A percentile compares a stretch with the other conserved stretches of the same genome.
Conservation (phyloP, 1,139 yeast species). For the Diutina pseudorugosa region DNA sequence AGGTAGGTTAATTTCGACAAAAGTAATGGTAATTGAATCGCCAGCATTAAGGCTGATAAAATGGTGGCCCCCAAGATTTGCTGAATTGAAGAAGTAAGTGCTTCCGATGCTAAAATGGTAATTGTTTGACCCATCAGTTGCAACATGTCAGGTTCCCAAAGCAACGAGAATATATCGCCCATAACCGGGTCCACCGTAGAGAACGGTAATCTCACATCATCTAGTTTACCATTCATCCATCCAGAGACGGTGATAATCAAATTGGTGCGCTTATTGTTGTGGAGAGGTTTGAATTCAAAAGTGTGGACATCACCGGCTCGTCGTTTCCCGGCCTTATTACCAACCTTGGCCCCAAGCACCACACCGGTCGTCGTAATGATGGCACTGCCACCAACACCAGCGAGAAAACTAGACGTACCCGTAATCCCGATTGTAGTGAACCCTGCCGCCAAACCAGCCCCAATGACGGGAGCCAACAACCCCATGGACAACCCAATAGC, state of each 20-base stretch:
- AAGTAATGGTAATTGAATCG: constrained; percentile 87
- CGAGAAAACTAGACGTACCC: constrained; percentile 84
- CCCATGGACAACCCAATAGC: constrained; percentile 96
- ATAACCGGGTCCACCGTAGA: constrained; percentile 94
- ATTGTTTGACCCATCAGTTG: constrained; percentile 95
- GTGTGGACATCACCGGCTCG: constrained; percentile 90
- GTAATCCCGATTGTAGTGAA: constrained; percentile 86
- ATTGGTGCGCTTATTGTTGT: constrained; percentile 81
- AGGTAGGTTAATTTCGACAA: constrained; percentile 80
- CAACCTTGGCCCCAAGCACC: constrained; percentile 82
- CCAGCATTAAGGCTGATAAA: constrained; percentile 89
- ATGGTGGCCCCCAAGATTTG: constrained; percentile 91
- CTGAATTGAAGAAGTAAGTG: constrained; percentile 84
- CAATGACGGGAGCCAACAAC: constrained; percentile 90
- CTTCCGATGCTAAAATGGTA: constrained; percentile 85
- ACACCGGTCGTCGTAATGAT: constrained; percentile 89
- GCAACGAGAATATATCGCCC: constrained; percentile 86
- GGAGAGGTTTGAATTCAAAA: constrained; percentile 86
- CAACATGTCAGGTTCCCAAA: constrained; percentile 98
- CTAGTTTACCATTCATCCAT: constrained; percentile 93
- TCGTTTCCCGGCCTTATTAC: constrained; percentile 71
- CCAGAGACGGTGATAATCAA: constrained; percentile 89
- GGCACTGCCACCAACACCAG: constrained; percentile 96
- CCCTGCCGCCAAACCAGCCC: constrained; percentile 98
- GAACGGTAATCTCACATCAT: constrained; percentile 93